Percentiles rank a stretch among this genome's conserved stretches.
These are phyloP conservation scores for Xerocomellus intermedius DNA, from an alignment of 768 basidiomycete genomes.

Conservation along the genomic window DNA sequence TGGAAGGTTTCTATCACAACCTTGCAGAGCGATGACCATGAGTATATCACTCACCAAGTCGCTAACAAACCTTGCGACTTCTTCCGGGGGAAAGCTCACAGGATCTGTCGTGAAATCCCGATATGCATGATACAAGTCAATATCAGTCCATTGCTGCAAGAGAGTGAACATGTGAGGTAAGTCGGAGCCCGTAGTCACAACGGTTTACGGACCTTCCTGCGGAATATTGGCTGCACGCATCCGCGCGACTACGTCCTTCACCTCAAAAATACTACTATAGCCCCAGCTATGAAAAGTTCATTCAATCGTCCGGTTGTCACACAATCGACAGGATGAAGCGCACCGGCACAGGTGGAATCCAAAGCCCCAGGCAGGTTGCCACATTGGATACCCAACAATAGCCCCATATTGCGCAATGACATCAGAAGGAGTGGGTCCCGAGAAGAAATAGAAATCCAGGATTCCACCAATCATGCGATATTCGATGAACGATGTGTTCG, in stretches of 20 bases:
- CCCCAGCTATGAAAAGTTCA: slow-evolving; percentile 35
- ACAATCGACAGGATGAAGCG: not conserved
- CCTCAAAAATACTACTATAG: slow-evolving; percentile 49
- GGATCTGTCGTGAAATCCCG: slow-evolving; percentile 70
- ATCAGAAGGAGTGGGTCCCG: slow-evolving; percentile 45
- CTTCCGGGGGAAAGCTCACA: slow-evolving; percentile 54
- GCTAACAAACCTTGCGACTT: slow-evolving; percentile 49
- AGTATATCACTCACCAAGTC: slow-evolving; percentile 46
- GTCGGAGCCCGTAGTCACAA: not conserved
- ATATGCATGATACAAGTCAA: slow-evolving; percentile 68
- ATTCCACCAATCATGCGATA: slow-evolving; percentile 74
- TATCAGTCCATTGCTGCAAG: slow-evolving; percentile 70
- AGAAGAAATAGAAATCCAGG: slow-evolving; percentile 75
- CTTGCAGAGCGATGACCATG: not conserved
- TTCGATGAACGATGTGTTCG: slow-evolving; percentile 59
- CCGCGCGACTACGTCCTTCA: slow-evolving; percentile 47
- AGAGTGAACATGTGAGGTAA: not conserved
- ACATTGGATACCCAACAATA: slow-evolving; percentile 61
- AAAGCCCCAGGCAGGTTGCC: slow-evolving; percentile 73
- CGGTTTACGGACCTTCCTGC: slow-evolving; percentile 51
- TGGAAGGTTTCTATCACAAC: not conserved
- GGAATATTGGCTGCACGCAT: slow-evolving; percentile 70
- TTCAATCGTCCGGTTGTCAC: not conserved
- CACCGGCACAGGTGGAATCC: slow-evolving; percentile 73
- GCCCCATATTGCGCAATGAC: slow-evolving; percentile 70